Conservation (phyloP, 164 flowering plant genomes). For the Nelumbo lutea region DNA sequence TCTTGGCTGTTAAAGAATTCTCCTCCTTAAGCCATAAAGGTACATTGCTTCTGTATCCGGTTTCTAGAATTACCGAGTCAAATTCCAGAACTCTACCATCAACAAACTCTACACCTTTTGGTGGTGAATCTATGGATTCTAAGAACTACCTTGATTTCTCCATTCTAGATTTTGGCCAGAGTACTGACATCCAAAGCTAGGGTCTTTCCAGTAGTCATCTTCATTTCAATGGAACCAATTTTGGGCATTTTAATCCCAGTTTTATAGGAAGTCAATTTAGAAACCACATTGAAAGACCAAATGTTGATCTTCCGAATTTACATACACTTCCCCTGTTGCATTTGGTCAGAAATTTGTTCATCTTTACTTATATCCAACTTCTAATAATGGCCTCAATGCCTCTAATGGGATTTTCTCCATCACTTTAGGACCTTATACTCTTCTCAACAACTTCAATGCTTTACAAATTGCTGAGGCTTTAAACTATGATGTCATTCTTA, state of each 20-base stretch:
- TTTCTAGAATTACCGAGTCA: slow-evolving; percentile 40
- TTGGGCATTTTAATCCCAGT: slow-evolving; percentile 45
- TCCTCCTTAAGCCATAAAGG: slow-evolving; percentile 45
- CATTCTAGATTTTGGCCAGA: slow-evolving; percentile 30
- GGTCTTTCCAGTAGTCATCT: slow-evolving; percentile 31
- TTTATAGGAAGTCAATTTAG: slow-evolving; percentile 45
- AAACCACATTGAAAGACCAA: slow-evolving; percentile 40
- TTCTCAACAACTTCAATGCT: too few species aligned
- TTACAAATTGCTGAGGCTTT: too few species aligned
- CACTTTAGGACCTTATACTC: too few species aligned
- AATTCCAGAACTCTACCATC: slow-evolving; percentile 28
- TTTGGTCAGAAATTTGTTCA: too few species aligned
- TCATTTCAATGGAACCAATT: slow-evolving; percentile 45
- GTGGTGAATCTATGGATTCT: slow-evolving; percentile 25
- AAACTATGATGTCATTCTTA: too few species aligned
- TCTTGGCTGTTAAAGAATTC: slow-evolving; percentile 23
- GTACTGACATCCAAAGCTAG: slow-evolving; percentile 42
- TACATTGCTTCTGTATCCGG: slow-evolving; percentile 46
- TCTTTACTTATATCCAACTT: too few species aligned
- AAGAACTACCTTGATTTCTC: slow-evolving; percentile 33
- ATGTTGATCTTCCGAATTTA: slow-evolving; percentile 37
- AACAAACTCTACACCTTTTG: slow-evolving; percentile 28
- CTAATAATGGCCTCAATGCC: too few species aligned
- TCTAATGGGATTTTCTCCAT: too few species aligned
- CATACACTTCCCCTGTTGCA: too few species aligned